These are phyloP conservation scores for Trichoderma asperelloides DNA, from an alignment of 495 filamentous ascomycete genomes.

Conservation along the genomic window DNA sequence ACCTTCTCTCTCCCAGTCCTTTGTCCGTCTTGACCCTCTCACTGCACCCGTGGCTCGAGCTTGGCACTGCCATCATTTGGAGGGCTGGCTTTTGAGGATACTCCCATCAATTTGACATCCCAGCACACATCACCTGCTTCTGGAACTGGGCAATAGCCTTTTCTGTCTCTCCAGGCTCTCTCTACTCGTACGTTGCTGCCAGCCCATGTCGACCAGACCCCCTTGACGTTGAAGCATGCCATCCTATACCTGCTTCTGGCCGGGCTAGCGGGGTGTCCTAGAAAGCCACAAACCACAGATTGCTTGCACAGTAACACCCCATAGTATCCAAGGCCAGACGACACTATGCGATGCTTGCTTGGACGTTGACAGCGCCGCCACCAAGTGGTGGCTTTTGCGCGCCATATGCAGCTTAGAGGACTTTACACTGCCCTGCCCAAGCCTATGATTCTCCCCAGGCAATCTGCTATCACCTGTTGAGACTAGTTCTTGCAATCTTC, in stretches of 20 bases:
- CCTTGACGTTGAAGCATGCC: conserved; percentile 1
- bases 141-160: neutral
- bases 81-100: neutral
- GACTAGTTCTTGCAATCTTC: neutral
- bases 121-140: neutral
- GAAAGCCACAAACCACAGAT: neutral
- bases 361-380: neutral
- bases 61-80: neutral
- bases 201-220: neutral
- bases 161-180: neutral
- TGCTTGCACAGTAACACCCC: neutral
- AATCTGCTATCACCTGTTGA: conserved; percentile 5
- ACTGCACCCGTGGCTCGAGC: neutral
- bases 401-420: conserved; percentile 2
- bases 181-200: neutral
- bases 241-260: neutral
- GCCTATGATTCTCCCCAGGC: neutral
- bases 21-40: neutral
- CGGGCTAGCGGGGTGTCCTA: neutral
- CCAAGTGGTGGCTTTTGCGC: neutral
- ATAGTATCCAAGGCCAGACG: neutral
- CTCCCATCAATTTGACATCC: neutral
- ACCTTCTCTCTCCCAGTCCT: neutral
- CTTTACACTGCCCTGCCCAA: neutral
- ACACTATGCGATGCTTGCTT: neutral